Percentiles rank a stretch among this genome's conserved stretches.
These are phyloP conservation scores for Phylloporus sp. DNA, from an alignment of 1,284 basidiomycete species.

Conservation along the genomic window DNA sequence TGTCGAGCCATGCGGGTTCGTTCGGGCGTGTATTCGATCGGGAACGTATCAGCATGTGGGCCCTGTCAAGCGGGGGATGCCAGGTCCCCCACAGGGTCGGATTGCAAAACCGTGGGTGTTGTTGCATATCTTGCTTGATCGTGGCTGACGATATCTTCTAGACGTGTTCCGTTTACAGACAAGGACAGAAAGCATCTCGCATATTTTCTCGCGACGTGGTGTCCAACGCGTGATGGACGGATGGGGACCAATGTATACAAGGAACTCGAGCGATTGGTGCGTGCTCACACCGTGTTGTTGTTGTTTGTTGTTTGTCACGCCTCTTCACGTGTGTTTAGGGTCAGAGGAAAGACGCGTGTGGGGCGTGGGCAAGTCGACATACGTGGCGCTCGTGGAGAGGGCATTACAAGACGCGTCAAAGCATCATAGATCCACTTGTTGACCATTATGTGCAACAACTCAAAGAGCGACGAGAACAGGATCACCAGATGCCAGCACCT, in stretches of 20 bases:
- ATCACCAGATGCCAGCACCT: neutral
- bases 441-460: slow-evolving; percentile 31
- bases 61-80: slow-evolving; percentile 31
- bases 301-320: too few species aligned
- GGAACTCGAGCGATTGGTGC: slow-evolving; percentile 49
- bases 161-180: slow-evolving; percentile 35
- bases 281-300: slow-evolving; percentile 3
- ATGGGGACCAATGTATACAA: slow-evolving; percentile 52
- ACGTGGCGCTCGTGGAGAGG: slow-evolving; percentile 64
- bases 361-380: slow-evolving; percentile 55
- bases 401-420: slow-evolving; percentile 53
- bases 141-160: slow-evolving; percentile 4
- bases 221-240: slow-evolving; percentile 44
- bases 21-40: neutral
- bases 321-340: slow-evolving; percentile 13
- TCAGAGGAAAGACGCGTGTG: slow-evolving; percentile 37
- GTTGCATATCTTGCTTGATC: slow-evolving; percentile 2
- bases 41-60: slow-evolving; percentile 22
- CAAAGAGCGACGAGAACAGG: neutral
- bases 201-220: slow-evolving; percentile 37
- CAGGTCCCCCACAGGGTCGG: slow-evolving; percentile 23
- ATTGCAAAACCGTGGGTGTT: slow-evolving; percentile 17
- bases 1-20: neutral
- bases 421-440: slow-evolving; percentile 52
- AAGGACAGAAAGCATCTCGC: slow-evolving; percentile 34